Percentiles rank a stretch among this genome's conserved stretches.
Evolutionary conservation across 768 basidiomycete genomes (phyloP).

Genomic region (Candolleomyces aberdarensis): DNA sequence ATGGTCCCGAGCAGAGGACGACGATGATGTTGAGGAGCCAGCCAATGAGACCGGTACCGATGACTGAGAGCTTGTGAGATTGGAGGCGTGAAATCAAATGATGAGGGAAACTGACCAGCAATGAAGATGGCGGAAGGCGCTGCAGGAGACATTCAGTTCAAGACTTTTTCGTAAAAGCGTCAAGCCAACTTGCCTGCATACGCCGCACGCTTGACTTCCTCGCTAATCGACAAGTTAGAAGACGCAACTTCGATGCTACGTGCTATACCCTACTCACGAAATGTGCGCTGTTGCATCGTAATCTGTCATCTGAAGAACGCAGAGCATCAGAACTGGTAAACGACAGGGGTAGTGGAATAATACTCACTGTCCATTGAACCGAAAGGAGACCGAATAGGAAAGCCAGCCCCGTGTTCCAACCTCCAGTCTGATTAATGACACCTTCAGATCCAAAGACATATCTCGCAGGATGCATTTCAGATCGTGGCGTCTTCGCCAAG

Average conservation of each 20-base stretch:
- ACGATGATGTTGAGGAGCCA: constrained; percentile 88
- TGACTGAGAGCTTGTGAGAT: constrained; percentile 36
- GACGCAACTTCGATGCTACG: not conserved
- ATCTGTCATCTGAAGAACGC: constrained; percentile 32
- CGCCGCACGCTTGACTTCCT: constrained; percentile 78
- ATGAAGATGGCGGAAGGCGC: constrained; percentile 63
- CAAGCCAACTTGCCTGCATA: constrained; percentile 52
- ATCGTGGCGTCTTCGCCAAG: constrained; percentile 66
- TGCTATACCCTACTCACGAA: constrained; percentile 46
- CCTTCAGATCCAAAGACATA: constrained; percentile 80
- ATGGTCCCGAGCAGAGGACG: constrained; percentile 77
- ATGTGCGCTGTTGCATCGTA: constrained; percentile 83
- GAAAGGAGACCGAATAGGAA: constrained; percentile 83
- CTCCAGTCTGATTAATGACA: constrained; percentile 77
- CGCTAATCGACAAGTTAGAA: constrained; percentile 35
- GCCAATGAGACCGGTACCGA: constrained; percentile 74
- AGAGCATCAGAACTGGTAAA: not conserved
- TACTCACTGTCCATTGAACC: constrained; percentile 81
- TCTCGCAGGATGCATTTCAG: constrained; percentile 75
- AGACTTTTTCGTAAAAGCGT: constrained; percentile 8
- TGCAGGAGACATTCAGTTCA: constrained; percentile 7
- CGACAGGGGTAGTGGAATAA: constrained; percentile 7
- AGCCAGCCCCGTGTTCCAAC: constrained; percentile 74
- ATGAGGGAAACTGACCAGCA: constrained; percentile 31
- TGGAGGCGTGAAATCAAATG: not conserved